Percentiles rank a stretch among this genome's conserved stretches.
phyloP scores from a whole-genome alignment of 176 grass and related monocot genomes.

The Rhynchospora tenuis region DNA sequence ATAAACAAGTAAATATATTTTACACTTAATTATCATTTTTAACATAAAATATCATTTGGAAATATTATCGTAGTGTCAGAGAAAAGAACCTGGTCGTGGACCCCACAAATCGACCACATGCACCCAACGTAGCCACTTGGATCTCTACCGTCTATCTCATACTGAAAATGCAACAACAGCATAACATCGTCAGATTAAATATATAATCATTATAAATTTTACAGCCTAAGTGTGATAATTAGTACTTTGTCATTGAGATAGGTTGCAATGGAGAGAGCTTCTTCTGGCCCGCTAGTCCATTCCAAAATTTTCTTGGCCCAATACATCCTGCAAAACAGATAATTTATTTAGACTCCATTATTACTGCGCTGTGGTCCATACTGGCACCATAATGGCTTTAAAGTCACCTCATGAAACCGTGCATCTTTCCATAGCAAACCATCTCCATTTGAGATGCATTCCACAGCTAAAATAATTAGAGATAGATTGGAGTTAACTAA shows the following conservation, averaged over 20 bases:
- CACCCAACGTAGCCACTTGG: conserved; percentile 92
- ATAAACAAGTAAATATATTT: conserved; percentile 1
- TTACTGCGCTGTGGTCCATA: neutral
- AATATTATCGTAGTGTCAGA: neutral
- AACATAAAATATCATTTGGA: conserved; percentile 6
- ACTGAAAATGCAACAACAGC: conserved; percentile 40
- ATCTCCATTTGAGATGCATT: conserved; percentile 97
- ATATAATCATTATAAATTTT: neutral
- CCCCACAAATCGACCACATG: conserved; percentile 98
- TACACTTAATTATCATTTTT: neutral
- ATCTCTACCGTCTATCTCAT: conserved; percentile 85
- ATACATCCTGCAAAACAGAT: conserved; percentile 64
- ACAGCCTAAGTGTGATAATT: conserved; percentile 2
- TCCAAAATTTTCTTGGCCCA: conserved; percentile 98
- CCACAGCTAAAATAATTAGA: conserved; percentile 57
- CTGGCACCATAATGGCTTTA: neutral
- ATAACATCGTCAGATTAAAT: neutral
- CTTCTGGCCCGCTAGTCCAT: conserved; percentile 81
- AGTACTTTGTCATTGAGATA: conserved; percentile 94
- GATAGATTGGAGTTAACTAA: neutral
- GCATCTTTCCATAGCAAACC: conserved; percentile 90
- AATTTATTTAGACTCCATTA: neutral
- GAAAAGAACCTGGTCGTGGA: conserved; percentile 80
- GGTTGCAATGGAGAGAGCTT: conserved; percentile 75
- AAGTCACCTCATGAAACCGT: conserved; percentile 91